Base-by-base conservation (phyloP, 1,284 basidiomycete genomes). In the Cutaneotrichosporon dermatis region DNA sequence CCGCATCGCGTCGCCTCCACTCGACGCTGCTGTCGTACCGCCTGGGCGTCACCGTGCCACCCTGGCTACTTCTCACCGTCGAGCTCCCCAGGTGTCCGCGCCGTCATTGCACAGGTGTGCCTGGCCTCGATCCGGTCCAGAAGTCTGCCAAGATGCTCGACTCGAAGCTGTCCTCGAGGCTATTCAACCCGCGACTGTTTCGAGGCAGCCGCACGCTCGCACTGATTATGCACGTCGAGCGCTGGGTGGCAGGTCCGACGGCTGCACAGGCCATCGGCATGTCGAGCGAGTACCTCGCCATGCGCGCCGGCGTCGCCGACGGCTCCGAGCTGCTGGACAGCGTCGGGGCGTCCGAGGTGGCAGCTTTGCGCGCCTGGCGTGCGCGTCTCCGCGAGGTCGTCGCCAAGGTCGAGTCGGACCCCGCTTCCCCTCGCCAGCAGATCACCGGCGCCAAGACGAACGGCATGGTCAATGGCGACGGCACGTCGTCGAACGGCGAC, bases 131-230 rank as follows among this genome's bases (percentile, higher is more conserved):
- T 76, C 12, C 60, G 73, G 66, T 71, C 4, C 73, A 75, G 51
- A 67, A 73, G 44, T 70, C 69, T 6, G 71, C 73, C 7, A 69
- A 70, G 49, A 69, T 76, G 66, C 65, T 74, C 15, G 73, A 76
- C 63, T 54, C 68, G 13, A 76, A 71, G 61, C 56, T 74, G 37
- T 68, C 69, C 8, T 66, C 70, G 40, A 63, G 74, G 13, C 55
- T 76, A 33, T 74, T 74, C 57, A 64, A 67, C 60, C 69, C 2
- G 59, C 64, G 33, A 62, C 66, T 0, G 69, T 76, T 76, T 76
- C 39, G 74, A 76, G 58, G 64, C 70, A 9, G 68, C 71, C 4
- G 67, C 68, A 69, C 68, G 1, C 58, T 75, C 44, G 70, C 67
- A 3, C 59, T 76, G 45, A 69, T 76, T 46, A 62, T 70, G 62